Conservation (phyloP, 306 rosid species). For the Quercus gilva region DNA sequence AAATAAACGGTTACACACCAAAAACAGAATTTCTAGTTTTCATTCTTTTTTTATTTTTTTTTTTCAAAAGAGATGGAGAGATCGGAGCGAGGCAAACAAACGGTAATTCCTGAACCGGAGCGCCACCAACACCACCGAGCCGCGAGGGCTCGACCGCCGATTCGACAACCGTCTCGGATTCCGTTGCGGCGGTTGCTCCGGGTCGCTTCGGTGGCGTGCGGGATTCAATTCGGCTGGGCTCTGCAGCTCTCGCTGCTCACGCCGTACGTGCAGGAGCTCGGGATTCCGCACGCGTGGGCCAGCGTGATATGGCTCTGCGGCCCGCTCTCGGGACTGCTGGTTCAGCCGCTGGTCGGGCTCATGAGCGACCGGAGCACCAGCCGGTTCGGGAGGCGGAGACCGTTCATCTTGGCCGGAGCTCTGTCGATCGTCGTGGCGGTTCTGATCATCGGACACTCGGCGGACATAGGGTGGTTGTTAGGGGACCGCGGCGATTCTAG, state of each 20-base stretch:
- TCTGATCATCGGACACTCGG: conserved; percentile 69
- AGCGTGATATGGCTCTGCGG: conserved; percentile 93
- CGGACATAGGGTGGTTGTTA: conserved; percentile 75
- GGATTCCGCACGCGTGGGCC: conserved; percentile 92
- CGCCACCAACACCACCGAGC: conserved; percentile 37
- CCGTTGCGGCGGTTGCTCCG: conserved; percentile 52
- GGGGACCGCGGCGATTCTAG: conserved; percentile 53
- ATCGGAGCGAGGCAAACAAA: neutral
- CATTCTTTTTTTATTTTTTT: no score
- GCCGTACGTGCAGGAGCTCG: conserved; percentile 94
- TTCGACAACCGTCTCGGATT: conserved; percentile 19
- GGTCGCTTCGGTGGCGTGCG: conserved; percentile 82
- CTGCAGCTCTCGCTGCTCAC: conserved; percentile 84
- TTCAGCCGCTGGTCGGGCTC: conserved; percentile 88
- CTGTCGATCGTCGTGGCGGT: conserved; percentile 46
- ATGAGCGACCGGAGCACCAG: conserved; percentile 75
- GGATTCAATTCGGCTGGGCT: conserved; percentile 99
- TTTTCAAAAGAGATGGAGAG: neutral
- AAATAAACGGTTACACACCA: conserved; percentile 19
- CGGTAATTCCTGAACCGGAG: conserved; percentile 52
- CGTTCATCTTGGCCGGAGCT: conserved; percentile 73
- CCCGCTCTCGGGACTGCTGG: conserved; percentile 76
- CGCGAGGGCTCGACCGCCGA: conserved; percentile 30
- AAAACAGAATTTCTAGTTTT: neutral
- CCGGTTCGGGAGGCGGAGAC: conserved; percentile 86